Evolutionary conservation across 345 rosid species (phyloP).

Genomic region (Populus nigra): DNA sequence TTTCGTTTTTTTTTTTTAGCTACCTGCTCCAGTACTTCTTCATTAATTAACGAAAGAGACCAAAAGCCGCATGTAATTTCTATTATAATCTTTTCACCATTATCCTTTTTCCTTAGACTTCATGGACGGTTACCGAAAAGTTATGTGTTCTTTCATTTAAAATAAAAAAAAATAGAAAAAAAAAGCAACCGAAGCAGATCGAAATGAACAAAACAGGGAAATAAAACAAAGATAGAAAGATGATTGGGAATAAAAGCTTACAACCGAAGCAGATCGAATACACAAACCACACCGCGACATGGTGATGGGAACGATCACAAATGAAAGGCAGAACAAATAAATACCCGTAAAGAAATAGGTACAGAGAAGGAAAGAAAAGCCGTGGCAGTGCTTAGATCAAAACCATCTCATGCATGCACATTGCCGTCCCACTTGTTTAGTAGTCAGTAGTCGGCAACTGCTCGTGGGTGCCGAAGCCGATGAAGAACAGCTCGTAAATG

Average conservation of each 20-base stretch:
- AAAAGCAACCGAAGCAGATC: background rate
- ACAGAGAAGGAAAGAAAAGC: constrained; percentile 12
- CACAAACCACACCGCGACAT: constrained; percentile 19
- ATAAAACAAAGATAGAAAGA: background rate
- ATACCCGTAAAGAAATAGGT: constrained; percentile 12
- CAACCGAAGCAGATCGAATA: constrained; percentile 12
- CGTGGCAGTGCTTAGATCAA: background rate
- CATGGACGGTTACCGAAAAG: no score
- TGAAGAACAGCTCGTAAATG: constrained; percentile 68
- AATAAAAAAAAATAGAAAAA: background rate
- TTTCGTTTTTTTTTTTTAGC: no score
- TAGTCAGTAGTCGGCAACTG: constrained; percentile 67
- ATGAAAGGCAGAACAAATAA: constrained; percentile 18
- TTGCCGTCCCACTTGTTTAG: constrained; percentile 20
- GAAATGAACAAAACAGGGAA: background rate
- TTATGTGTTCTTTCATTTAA: no score
- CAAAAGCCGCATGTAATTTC: no score
- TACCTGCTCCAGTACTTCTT: no score
- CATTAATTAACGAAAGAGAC: no score
- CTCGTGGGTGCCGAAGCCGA: constrained; percentile 52
- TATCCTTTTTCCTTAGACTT: no score
- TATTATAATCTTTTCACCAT: no score
- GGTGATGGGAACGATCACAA: constrained; percentile 14
- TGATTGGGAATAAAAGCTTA: background rate
- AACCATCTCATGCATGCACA: background rate